These are phyloP conservation scores for Larix kaempferi DNA, from an alignment of 75 land plant species.

Conservation along the genomic window DNA sequence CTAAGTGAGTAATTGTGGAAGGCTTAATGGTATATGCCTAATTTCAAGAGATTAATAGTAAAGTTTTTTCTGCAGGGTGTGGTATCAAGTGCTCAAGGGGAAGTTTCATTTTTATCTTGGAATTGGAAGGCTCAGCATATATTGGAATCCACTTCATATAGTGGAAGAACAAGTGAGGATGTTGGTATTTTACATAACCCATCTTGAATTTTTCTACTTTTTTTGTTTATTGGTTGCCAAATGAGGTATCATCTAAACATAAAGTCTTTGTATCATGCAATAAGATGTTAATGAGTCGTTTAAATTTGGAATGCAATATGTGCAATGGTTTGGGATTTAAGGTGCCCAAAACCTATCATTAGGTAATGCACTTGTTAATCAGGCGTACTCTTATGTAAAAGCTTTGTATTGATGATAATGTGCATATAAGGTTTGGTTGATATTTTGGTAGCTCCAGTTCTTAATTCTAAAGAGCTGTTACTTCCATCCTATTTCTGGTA, in stretches of 20 bases:
- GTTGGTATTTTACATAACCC: neutral
- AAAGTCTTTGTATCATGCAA: neutral
- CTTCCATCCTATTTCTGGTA: neutral
- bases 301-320: neutral
- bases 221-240: neutral
- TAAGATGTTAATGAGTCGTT: neutral
- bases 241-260: neutral
- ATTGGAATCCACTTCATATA: constrained; percentile 80
- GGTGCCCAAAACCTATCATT: constrained; percentile 74
- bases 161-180: constrained; percentile 73
- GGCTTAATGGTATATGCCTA: neutral
- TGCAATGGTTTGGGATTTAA: constrained; percentile 94
- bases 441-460: neutral
- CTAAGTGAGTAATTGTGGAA: neutral
- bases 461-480: neutral
- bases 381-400: neutral
- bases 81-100: constrained; percentile 65
- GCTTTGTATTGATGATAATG: neutral
- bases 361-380: constrained; percentile 41
- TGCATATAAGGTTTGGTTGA: neutral
- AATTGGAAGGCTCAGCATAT: constrained; percentile 82
- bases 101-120: constrained; percentile 86
- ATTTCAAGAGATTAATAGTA: neutral
- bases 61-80: constrained; percentile 27
- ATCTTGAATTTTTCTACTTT: no score